phyloP scores from a whole-genome alignment of 2,329 filamentous ascomycete species.

The Penicillium vulpinum region DNA sequence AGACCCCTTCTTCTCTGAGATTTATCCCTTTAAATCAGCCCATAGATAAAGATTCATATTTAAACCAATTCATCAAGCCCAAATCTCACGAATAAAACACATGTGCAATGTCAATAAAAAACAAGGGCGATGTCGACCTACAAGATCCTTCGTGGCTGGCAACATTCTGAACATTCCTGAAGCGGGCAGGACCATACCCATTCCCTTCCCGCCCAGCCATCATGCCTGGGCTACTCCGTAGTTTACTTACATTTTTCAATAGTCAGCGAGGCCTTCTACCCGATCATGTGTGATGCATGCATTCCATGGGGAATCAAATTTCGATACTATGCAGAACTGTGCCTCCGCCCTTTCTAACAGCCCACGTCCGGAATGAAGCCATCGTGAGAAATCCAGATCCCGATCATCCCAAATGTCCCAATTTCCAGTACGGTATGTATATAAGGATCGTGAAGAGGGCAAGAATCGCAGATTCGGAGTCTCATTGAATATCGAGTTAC shows the following conservation, averaged over 20 bases:
- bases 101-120: not conserved
- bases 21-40: not conserved
- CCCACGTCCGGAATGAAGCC: slow-evolving; percentile 23
- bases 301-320: not conserved
- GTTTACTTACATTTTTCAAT: not conserved
- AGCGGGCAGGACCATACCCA: slow-evolving; percentile 1
- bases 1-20: not conserved
- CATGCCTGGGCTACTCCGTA: not conserved
- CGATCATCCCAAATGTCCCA: not conserved
- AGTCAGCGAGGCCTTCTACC: too few species aligned
- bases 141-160: slow-evolving; percentile 17
- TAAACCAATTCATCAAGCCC: not conserved
- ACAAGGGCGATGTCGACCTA: not conserved
- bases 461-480: slow-evolving; percentile 1
- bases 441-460: slow-evolving; percentile 9
- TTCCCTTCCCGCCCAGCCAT: not conserved
- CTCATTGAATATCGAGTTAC: not conserved
- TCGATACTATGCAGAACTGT: not conserved
- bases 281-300: not conserved
- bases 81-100: not conserved
- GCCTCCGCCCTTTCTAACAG: slow-evolving; percentile 8
- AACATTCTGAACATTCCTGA: slow-evolving; percentile 23
- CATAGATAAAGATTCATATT: not conserved
- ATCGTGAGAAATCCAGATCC: slow-evolving; percentile 5
- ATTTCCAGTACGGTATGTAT: slow-evolving; percentile 8